Evolutionary conservation across 116 monocot species (phyloP).

Genomic region (Trichopus zeylanicus): DNA sequence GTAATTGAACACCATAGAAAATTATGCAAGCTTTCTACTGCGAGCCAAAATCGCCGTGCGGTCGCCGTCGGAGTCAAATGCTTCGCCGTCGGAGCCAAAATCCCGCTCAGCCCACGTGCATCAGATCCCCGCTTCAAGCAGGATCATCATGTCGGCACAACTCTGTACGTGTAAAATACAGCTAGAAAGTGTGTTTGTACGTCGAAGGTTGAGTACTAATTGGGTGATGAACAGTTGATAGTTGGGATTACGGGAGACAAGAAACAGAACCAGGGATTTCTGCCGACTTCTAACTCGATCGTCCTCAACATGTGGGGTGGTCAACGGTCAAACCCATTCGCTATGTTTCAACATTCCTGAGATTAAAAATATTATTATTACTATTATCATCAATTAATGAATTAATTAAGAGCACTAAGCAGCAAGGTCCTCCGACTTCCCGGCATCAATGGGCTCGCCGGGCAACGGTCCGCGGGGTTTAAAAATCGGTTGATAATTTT

Average conservation of each 20-base stretch:
- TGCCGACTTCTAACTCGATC: neutral
- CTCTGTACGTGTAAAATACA: too few relatives aligned
- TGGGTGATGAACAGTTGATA: neutral
- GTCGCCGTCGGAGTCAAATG: too few relatives aligned
- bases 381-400: too few relatives aligned
- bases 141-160: too few relatives aligned
- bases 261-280: neutral
- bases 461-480: neutral
- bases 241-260: slow-evolving; percentile 12
- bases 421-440: neutral
- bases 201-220: too few relatives aligned
- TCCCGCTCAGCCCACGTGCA: too few relatives aligned
- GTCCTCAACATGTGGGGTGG: neutral
- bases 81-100: too few relatives aligned
- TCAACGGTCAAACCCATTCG: slow-evolving; percentile 1
- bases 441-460: slow-evolving; percentile 1
- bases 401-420: slow-evolving; percentile 5
- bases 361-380: too few relatives aligned
- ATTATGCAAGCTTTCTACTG: too few relatives aligned
- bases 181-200: too few relatives aligned
- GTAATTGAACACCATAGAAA: neutral
- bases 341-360: neutral
- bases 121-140: too few relatives aligned
- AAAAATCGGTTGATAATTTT: slow-evolving; percentile 1
- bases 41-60: too few relatives aligned